Percentiles rank a stretch among this genome's conserved stretches.
phyloP scores from a whole-genome alignment of 2,329 filamentous ascomycete species.

The Clathrospora elynae region DNA sequence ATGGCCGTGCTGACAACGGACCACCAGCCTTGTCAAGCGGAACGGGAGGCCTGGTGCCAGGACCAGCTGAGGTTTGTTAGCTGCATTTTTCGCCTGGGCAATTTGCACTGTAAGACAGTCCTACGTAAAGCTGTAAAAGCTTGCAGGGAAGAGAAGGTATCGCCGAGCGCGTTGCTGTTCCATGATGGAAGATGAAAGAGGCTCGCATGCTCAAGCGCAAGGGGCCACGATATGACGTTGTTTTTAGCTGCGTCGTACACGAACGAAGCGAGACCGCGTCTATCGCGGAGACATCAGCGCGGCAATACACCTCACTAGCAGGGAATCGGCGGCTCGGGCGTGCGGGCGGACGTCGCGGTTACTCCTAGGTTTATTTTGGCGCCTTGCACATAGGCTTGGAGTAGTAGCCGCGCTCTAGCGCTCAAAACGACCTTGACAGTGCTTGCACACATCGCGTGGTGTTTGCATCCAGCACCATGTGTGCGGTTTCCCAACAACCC shows the following conservation, averaged over 20 bases:
- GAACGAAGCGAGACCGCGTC: slow-evolving; percentile 23
- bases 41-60: neutral
- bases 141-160: neutral
- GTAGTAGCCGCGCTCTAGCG: slow-evolving; percentile 17
- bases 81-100: neutral
- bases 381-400: slow-evolving; percentile 14
- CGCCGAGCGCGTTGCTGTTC: neutral
- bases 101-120: neutral
- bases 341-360: slow-evolving; percentile 18
- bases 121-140: neutral
- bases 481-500: slow-evolving; percentile 18
- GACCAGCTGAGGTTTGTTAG: neutral
- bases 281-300: slow-evolving; percentile 16
- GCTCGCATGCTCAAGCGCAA: neutral
- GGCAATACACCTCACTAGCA: slow-evolving; percentile 13
- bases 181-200: neutral
- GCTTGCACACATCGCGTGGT: slow-evolving; percentile 3
- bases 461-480: slow-evolving; percentile 18
- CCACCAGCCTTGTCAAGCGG: no score
- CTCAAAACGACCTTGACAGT: no score
- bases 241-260: slow-evolving; percentile 23
- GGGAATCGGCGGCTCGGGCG: slow-evolving; percentile 16
- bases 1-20: neutral
- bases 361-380: slow-evolving; percentile 9
- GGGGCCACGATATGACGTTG: slow-evolving; percentile 16